Evolutionary conservation across 75 land plant species (phyloP).

Genomic region (Selaginella tamariscina): DNA sequence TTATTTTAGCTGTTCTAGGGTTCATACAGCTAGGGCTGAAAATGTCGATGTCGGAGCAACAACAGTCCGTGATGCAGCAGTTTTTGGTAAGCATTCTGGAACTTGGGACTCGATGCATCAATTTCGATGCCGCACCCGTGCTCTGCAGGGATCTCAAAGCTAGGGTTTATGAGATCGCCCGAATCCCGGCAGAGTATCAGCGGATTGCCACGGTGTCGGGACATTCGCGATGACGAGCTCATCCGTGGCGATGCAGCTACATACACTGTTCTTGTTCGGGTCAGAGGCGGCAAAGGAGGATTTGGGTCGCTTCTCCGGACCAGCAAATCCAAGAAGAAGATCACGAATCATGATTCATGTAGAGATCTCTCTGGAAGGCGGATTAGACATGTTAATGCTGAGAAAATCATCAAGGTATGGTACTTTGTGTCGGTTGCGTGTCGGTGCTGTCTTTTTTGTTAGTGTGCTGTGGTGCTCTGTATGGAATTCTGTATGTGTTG

Average conservation of each 20-base stretch:
- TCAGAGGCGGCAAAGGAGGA: constrained; percentile 91
- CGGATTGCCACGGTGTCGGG: not conserved
- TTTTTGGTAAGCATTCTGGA: not conserved
- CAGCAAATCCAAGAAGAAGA: constrained; percentile 96
- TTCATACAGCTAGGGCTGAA: too few relatives aligned
- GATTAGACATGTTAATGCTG: constrained; percentile 91
- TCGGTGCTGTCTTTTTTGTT: too few relatives aligned
- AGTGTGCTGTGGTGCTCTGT: too few relatives aligned
- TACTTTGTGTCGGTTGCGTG: too few relatives aligned
- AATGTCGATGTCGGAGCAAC: not conserved
- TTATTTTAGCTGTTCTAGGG: too few relatives aligned
- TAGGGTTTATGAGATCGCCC: not conserved
- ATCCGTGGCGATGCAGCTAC: constrained; percentile 13
- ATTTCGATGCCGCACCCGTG: not conserved
- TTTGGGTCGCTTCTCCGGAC: constrained; percentile 93
- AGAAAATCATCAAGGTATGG: constrained; percentile 88
- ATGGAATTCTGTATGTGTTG: too few relatives aligned
- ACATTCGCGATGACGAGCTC: not conserved
- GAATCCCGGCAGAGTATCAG: not conserved
- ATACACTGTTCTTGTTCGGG: constrained; percentile 32
- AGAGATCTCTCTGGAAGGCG: constrained; percentile 94
- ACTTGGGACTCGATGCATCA: not conserved
- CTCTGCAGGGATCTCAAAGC: not conserved
- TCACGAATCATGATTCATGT: constrained; percentile 93
- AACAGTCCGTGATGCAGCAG: not conserved